Conservation (phyloP, 768 basidiomycete species). For the Boletus tomentosulus region DNA sequence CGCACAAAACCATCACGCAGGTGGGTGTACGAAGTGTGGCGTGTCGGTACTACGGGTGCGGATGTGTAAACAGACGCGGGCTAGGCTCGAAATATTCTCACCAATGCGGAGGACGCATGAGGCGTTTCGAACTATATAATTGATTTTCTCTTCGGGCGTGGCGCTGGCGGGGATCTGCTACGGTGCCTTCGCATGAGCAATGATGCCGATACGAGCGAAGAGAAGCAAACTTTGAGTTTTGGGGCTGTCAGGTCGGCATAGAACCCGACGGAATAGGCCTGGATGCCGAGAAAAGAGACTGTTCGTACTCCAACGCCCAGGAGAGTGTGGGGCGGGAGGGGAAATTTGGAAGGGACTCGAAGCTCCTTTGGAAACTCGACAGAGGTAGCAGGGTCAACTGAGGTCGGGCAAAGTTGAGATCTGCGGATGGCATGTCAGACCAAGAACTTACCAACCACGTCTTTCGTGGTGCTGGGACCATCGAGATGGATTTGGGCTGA, state of each 20-base stretch:
- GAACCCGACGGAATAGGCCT: conserved; percentile 88
- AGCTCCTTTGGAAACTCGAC: conserved; percentile 70
- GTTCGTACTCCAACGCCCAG: conserved; percentile 84
- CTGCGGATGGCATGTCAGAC: background rate
- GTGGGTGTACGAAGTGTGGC: conserved; percentile 73
- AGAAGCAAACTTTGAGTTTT: conserved; percentile 46
- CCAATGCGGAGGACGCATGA: conserved; percentile 75
- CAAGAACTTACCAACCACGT: conserved; percentile 20
- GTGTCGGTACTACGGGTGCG: conserved; percentile 60
- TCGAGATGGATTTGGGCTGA: conserved; percentile 40
- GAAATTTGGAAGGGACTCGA: conserved; percentile 57
- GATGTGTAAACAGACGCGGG: background rate
- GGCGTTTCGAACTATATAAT: conserved; percentile 60
- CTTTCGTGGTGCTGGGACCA: conserved; percentile 25
- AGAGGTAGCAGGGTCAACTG: conserved; percentile 72
- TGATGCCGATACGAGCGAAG: background rate
- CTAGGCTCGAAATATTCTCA: conserved; percentile 28
- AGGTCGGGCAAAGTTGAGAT: background rate
- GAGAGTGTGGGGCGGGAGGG: conserved; percentile 60
- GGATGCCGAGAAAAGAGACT: conserved; percentile 82
- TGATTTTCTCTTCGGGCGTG: conserved; percentile 65
- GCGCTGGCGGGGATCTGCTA: conserved; percentile 51
- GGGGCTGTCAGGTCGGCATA: conserved; percentile 79
- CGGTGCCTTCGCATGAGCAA: background rate
- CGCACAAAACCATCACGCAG: conserved; percentile 82